Evolutionary conservation across 305 asterid genomes (phyloP).

Genomic region (Plantago coronopus): DNA sequence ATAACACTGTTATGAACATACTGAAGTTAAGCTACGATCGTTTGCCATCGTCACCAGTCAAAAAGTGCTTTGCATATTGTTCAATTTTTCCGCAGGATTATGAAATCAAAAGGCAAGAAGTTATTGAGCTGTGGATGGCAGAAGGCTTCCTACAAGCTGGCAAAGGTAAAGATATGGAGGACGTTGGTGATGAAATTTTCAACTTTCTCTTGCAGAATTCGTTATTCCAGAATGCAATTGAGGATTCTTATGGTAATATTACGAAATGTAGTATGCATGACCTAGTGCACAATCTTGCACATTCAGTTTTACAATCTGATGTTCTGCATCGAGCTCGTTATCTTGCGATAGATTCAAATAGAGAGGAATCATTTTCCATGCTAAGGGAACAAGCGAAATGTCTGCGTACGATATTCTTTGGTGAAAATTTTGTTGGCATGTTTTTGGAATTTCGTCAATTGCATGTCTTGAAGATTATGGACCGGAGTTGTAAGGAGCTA

Average conservation of each 20-base stretch:
- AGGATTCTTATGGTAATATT: neutral
- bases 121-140: slow-evolving; percentile 35
- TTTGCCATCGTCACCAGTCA: slow-evolving; percentile 22
- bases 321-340: slow-evolving; percentile 4
- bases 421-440: neutral
- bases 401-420: slow-evolving; percentile 16
- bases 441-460: slow-evolving; percentile 7
- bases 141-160: slow-evolving; percentile 23
- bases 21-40: slow-evolving; percentile 30
- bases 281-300: slow-evolving; percentile 30
- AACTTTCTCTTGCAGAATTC: slow-evolving; percentile 22
- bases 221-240: slow-evolving; percentile 12
- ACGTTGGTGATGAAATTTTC: slow-evolving; percentile 18
- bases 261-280: slow-evolving; percentile 31
- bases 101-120: neutral
- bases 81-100: slow-evolving; percentile 24
- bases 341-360: neutral
- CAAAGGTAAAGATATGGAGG: slow-evolving; percentile 1
- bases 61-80: too few species aligned
- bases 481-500: neutral
- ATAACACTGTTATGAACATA: slow-evolving; percentile 10
- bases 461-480: slow-evolving; percentile 4
- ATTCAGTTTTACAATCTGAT: neutral
- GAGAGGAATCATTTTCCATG: neutral
- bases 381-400: neutral